These are phyloP conservation scores for Lipomyces sp. DNA, from an alignment of 805 yeast genomes.

Conservation along the genomic window DNA sequence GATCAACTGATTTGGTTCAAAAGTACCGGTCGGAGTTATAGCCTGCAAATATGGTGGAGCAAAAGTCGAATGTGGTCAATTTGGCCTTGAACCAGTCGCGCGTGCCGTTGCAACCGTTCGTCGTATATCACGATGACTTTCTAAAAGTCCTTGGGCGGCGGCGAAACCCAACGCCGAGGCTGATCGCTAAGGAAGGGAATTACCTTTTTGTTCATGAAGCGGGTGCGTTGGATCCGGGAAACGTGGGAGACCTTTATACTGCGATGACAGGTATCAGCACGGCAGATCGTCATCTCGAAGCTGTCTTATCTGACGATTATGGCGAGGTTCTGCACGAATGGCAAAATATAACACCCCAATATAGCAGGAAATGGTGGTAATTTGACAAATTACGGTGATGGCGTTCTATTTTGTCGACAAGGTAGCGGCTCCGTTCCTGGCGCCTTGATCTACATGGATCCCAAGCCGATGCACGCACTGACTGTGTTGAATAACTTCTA, in stretches of 20 bases:
- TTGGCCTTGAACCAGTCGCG: background rate
- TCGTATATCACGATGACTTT: constrained; percentile 31
- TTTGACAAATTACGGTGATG: constrained; percentile 35
- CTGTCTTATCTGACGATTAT: constrained; percentile 13
- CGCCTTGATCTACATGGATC: constrained; percentile 36
- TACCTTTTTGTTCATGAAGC: constrained; percentile 42
- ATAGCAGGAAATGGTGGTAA: constrained; percentile 38
- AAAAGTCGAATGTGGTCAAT: background rate
- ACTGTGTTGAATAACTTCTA: constrained; percentile 36
- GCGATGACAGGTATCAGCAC: constrained; percentile 11
- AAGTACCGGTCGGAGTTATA: background rate
- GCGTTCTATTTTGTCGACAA: constrained; percentile 39
- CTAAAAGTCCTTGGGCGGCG: constrained; percentile 27
- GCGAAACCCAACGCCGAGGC: constrained; percentile 21
- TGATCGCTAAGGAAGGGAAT: constrained; percentile 30
- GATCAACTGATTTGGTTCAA: background rate
- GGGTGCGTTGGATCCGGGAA: constrained; percentile 39
- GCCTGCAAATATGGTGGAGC: too few species aligned
- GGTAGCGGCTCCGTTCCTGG: constrained; percentile 36
- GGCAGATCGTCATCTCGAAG: constrained; percentile 24
- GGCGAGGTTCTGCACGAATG: constrained; percentile 27
- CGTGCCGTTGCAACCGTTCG: constrained; percentile 25
- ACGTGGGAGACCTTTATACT: constrained; percentile 36
- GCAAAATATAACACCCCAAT: constrained; percentile 34
- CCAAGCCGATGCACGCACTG: constrained; percentile 30